These are phyloP conservation scores for Cyberlindnera xishuangbannaensis DNA, from an alignment of 805 yeast genomes.

Conservation along the genomic window DNA sequence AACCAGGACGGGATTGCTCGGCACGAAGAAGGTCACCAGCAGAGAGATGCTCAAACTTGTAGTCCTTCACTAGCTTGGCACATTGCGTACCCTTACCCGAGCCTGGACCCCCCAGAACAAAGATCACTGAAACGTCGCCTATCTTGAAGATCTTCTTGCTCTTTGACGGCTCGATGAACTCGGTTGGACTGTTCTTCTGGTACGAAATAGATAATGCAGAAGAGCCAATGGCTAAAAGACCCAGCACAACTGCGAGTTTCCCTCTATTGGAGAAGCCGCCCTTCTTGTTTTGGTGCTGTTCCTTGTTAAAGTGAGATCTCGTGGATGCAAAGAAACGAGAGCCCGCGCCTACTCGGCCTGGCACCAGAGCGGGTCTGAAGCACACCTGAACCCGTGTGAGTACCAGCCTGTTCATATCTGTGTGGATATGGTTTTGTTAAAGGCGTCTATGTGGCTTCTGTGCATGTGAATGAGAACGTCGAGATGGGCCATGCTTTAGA, in stretches of 20 bases:
- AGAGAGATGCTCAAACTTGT: slow-evolving; percentile 78
- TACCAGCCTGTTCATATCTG: too few species aligned
- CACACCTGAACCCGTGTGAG: too few species aligned
- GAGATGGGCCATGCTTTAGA: too few species aligned
- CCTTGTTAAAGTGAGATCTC: slow-evolving; percentile 4
- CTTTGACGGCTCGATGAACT: slow-evolving; percentile 35
- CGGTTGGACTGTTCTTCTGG: slow-evolving; percentile 38
- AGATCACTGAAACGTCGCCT: slow-evolving; percentile 71
- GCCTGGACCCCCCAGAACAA: slow-evolving; percentile 96
- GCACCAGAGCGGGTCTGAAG: too few species aligned
- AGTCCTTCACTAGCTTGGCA: slow-evolving; percentile 73
- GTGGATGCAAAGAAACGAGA: slow-evolving; percentile 6
- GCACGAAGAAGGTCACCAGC: slow-evolving; percentile 97
- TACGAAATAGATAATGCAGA: slow-evolving; percentile 38
- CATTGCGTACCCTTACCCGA: slow-evolving; percentile 98
- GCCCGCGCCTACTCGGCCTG: too few species aligned
- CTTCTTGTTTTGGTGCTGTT: slow-evolving; percentile 2
- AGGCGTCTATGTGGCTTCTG: too few species aligned
- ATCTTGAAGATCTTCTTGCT: slow-evolving; percentile 42
- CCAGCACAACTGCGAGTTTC: slow-evolving; percentile 33
- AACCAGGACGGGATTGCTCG: slow-evolving; percentile 79
- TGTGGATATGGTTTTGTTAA: too few species aligned
- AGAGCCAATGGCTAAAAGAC: slow-evolving; percentile 42
- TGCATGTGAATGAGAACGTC: too few species aligned
- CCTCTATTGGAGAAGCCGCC: slow-evolving; percentile 21